Evolutionary conservation across 2,329 filamentous ascomycete genomes (phyloP), one percentile per base, ranked within the genome.

Genomic region (Claviceps africana): DNA sequence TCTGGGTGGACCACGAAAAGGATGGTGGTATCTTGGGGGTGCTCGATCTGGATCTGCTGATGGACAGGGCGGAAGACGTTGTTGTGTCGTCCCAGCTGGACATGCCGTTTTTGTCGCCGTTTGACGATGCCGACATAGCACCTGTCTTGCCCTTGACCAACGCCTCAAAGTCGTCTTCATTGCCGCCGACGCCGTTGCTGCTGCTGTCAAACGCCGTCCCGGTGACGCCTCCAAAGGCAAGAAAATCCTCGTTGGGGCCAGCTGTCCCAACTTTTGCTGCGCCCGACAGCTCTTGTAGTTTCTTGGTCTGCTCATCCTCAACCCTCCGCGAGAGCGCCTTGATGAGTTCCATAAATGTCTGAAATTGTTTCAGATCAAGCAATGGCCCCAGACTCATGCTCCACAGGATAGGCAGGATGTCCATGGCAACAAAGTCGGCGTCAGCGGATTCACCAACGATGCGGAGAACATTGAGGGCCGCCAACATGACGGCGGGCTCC

Each of bases 401-500:
- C 93, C 93, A 98, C 1, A 98, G 72, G 10, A 94, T 79, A 0
- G 93, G 93, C 11, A 98, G 72, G 17, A 95, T 82, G 52, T 97
- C 91, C 71, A 93, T 82, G 13, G 93, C 93, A 22, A 96, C 79
- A 63, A 95, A 97, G 45, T 96, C 93, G 2, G 84, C 79, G 63
- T 97, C 93, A 4, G 86, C 90, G 21, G 85, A 76, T 48, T 80
- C 79, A 9, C 89, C 89, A 30, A 98, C 84, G 48, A 95, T 85
- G 48, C 79, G 81, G 57, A 97, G 82, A 1, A 96, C 88, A 52
- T 83, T 84, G 35, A 97, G 73, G 0, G 89, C 85, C 6, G 91
- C 90, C 74, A 97, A 86, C 87, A 97, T 97, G 10, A 98, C 93
- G 8, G 89, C 90, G 0, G 93, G 93, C 65, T 98, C 93, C 64